phyloP scores from a whole-genome alignment of 495 filamentous ascomycete species.

The Talaromyces trachyspermus region DNA sequence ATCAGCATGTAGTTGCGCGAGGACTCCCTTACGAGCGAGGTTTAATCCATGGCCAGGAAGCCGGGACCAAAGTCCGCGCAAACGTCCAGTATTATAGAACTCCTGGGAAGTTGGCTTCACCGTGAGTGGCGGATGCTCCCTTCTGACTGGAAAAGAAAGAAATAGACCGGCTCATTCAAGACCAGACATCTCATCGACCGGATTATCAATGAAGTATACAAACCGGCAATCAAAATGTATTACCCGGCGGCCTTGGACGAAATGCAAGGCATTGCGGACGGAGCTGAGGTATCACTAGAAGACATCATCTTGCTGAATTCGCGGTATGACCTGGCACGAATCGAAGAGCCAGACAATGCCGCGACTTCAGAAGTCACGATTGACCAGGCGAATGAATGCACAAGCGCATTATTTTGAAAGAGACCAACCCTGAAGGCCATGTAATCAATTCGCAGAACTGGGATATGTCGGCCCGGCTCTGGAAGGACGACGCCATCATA shows the following conservation, averaged over 20 bases:
- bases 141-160: constrained; percentile 3
- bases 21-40: constrained; percentile 18
- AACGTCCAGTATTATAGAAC: constrained; percentile 19
- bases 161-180: background rate
- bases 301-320: constrained; percentile 24
- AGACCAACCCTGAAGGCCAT: constrained; percentile 11
- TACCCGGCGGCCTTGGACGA: constrained; percentile 20
- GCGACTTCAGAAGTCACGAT: background rate
- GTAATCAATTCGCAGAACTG: constrained; percentile 19
- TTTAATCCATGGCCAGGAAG: constrained; percentile 13
- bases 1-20: constrained; percentile 18
- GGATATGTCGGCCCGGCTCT: constrained; percentile 15
- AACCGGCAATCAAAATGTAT: constrained; percentile 3
- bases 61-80: constrained; percentile 13
- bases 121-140: constrained; percentile 12
- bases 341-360: constrained; percentile 4
- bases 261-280: constrained; percentile 22
- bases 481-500: constrained; percentile 12
- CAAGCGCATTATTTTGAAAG: background rate
- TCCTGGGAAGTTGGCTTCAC: constrained; percentile 16
- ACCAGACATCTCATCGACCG: background rate
- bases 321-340: constrained; percentile 18
- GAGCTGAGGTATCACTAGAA: constrained; percentile 16
- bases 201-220: background rate
- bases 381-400: background rate